These are phyloP conservation scores for Pythium biforme DNA, from an alignment of 352 stramenopile species.

Conservation along the genomic window DNA sequence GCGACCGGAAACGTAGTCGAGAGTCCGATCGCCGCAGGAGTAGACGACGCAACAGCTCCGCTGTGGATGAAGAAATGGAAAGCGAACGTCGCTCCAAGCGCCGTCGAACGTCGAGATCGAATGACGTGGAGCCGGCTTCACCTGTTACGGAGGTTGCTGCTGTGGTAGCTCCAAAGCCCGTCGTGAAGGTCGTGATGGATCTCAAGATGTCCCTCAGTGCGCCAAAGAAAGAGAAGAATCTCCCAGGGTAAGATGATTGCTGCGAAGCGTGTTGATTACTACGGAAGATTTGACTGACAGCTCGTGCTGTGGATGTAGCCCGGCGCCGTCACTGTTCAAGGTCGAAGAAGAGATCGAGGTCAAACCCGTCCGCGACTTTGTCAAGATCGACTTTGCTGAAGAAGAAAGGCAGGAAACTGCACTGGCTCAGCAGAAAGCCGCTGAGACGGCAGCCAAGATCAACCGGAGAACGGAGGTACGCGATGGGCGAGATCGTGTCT, in stretches of 20 bases:
- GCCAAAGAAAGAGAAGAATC: slow-evolving; percentile 40
- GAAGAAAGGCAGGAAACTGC: slow-evolving; percentile 35
- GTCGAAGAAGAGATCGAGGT: slow-evolving; percentile 38
- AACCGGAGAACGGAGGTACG: slow-evolving; percentile 35
- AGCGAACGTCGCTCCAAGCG: slow-evolving; percentile 23
- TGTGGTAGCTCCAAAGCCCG: neutral
- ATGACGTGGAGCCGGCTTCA: neutral
- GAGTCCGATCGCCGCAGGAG: slow-evolving; percentile 14
- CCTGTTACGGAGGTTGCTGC: neutral
- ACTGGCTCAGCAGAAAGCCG: slow-evolving; percentile 29
- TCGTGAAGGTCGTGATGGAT: slow-evolving; percentile 49
- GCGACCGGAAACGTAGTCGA: slow-evolving; percentile 9
- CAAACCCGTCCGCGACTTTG: slow-evolving; percentile 44
- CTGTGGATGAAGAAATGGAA: slow-evolving; percentile 14
- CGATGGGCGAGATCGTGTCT: neutral
- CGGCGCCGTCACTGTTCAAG: slow-evolving; percentile 27
- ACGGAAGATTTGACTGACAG: no score
- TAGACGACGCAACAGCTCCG: slow-evolving; percentile 27
- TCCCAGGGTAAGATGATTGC: slow-evolving; percentile 28
- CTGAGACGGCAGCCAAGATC: slow-evolving; percentile 36
- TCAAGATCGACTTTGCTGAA: slow-evolving; percentile 53
- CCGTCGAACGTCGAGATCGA: slow-evolving; percentile 12
- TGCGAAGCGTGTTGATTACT: no score
- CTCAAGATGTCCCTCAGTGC: slow-evolving; percentile 34
- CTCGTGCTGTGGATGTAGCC: slow-evolving; percentile 1